Conservation (phyloP, 2,329 filamentous ascomycete genomes). For the Sphaerulina populicola region DNA sequence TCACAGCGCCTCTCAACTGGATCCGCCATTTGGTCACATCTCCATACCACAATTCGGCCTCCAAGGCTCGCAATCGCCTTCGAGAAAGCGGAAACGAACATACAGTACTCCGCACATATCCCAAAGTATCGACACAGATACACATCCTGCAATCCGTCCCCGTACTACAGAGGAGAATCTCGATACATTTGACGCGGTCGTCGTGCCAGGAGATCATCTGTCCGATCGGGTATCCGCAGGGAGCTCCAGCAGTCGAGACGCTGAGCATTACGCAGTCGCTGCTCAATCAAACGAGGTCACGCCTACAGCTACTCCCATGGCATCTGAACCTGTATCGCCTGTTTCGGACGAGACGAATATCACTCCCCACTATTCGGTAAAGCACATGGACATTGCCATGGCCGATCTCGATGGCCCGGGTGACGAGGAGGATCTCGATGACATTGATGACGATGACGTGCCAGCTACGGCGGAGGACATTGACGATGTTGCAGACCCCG, state of each 20-base stretch:
- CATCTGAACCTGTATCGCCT: slow-evolving; percentile 19
- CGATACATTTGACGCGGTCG: not conserved
- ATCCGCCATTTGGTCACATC: slow-evolving; percentile 10
- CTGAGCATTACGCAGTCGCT: slow-evolving; percentile 9
- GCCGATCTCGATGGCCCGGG: slow-evolving; percentile 11
- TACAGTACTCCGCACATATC: slow-evolving; percentile 11
- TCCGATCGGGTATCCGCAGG: slow-evolving; percentile 13
- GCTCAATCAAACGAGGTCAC: slow-evolving; percentile 22
- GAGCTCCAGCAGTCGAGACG: slow-evolving; percentile 20
- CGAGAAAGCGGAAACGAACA: slow-evolving; percentile 27
- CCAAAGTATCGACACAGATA: not conserved
- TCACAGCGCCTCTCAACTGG: slow-evolving; percentile 13
- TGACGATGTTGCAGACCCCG: slow-evolving; percentile 24
- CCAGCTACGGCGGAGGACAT: slow-evolving; percentile 17
- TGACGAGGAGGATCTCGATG: slow-evolving; percentile 14
- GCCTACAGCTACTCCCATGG: slow-evolving; percentile 17
- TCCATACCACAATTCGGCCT: not conserved
- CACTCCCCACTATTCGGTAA: slow-evolving; percentile 10
- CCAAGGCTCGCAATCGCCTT: slow-evolving; percentile 15
- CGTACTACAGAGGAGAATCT: slow-evolving; percentile 1
- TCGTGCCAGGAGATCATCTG: slow-evolving; percentile 10
- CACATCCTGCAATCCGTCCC: not conserved
- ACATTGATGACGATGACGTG: slow-evolving; percentile 16
- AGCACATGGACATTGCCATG: slow-evolving; percentile 13
- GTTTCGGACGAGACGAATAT: slow-evolving; percentile 18